Evolutionary conservation across 2,329 filamentous ascomycete genomes (phyloP).

Genomic region (Neofusicoccum umdonicola): DNA sequence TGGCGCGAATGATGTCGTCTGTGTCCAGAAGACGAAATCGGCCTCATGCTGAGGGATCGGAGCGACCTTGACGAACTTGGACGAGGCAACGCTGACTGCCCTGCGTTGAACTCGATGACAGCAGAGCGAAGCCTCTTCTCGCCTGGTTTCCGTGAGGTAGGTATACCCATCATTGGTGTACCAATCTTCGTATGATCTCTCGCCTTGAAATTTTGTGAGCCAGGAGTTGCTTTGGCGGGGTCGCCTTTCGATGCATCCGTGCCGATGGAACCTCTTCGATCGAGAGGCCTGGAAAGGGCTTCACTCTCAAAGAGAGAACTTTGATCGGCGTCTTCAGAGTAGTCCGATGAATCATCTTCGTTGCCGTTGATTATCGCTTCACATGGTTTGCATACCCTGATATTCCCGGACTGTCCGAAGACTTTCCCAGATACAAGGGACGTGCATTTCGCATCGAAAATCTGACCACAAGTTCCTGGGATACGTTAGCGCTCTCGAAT

Average conservation of each 20-base stretch:
- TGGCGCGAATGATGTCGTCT: slow-evolving; percentile 86
- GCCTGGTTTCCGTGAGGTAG: slow-evolving; percentile 62
- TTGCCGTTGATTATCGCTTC: slow-evolving; percentile 87
- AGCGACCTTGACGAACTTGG: slow-evolving; percentile 92
- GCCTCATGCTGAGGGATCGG: slow-evolving; percentile 68
- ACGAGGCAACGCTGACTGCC: slow-evolving; percentile 72
- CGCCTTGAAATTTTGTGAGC: slow-evolving; percentile 17
- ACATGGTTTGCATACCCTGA: slow-evolving; percentile 91
- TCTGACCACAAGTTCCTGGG: slow-evolving; percentile 76
- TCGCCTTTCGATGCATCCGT: slow-evolving; percentile 24
- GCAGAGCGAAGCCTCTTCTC: slow-evolving; percentile 82
- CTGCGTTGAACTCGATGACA: slow-evolving; percentile 79
- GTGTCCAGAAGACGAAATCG: slow-evolving; percentile 74
- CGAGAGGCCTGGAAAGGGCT: slow-evolving; percentile 10
- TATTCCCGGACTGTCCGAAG: slow-evolving; percentile 80
- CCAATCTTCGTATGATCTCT: slow-evolving; percentile 44
- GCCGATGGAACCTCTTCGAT: slow-evolving; percentile 18
- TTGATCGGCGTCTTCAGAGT: slow-evolving; percentile 75
- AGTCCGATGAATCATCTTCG: slow-evolving; percentile 87
- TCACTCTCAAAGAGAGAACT: slow-evolving; percentile 52
- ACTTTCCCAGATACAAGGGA: slow-evolving; percentile 82
- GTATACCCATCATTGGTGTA: slow-evolving; percentile 64
- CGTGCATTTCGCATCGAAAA: slow-evolving; percentile 96
- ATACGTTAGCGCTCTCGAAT: not conserved
- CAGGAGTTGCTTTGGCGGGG: not conserved